Conservation (phyloP, 2,329 filamentous ascomycete species). For the Cercospora canescens region DNA sequence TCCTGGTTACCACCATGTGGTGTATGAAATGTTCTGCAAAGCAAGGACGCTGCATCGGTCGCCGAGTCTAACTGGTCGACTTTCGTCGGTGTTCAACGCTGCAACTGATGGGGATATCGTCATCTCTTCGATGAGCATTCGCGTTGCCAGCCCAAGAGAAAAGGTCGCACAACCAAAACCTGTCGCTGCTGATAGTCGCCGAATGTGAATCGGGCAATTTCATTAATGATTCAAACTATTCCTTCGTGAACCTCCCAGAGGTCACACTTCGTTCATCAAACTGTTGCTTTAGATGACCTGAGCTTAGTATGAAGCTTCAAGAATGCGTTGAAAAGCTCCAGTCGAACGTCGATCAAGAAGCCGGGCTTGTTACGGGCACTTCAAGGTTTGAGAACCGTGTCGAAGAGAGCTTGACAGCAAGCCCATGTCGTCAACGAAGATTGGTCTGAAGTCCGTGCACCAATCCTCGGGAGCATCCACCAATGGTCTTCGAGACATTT, state of each 20-base stretch:
- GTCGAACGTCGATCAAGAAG: background rate
- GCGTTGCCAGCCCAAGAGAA: no score
- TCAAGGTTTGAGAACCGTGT: background rate
- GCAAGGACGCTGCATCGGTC: background rate
- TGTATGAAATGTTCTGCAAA: background rate
- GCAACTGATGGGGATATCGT: no score
- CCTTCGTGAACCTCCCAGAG: no score
- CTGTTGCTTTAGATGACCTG: no score
- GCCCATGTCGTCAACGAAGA: conserved; percentile 1
- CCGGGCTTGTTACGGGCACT: background rate
- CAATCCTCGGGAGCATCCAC: background rate
- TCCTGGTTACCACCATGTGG: background rate
- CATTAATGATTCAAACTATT: no score
- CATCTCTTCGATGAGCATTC: no score
- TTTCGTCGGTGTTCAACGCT: background rate
- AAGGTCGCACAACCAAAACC: no score
- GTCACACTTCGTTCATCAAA: no score
- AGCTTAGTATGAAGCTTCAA: no score
- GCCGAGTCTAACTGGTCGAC: background rate
- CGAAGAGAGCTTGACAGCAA: background rate
- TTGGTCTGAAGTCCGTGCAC: background rate
- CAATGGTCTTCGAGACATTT: background rate
- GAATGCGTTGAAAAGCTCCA: background rate
- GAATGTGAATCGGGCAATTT: no score
- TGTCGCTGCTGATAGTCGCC: no score